phyloP scores from a whole-genome alignment of 2,329 filamentous ascomycete genomes.

The Pseudogymnoascus sp. region DNA sequence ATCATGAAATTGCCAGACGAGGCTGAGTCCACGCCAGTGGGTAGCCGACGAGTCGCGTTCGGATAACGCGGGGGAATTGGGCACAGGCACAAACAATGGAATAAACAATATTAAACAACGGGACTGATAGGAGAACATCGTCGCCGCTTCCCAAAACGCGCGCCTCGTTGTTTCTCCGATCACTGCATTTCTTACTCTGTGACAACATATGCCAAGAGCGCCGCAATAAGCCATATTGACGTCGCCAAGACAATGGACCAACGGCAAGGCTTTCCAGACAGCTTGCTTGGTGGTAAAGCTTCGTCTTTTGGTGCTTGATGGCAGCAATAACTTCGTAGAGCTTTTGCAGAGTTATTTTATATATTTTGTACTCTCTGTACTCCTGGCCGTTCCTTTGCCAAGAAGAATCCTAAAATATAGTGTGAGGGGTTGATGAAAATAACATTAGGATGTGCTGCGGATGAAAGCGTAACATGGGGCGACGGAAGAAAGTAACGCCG shows the following conservation, averaged over 20 bases:
- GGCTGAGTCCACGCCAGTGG: not conserved
- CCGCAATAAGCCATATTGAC: not conserved
- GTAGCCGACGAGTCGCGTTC: not conserved
- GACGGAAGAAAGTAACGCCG: not conserved
- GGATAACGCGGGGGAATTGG: not conserved
- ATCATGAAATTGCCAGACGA: not conserved
- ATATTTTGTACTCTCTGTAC: not conserved
- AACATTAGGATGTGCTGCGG: not conserved
- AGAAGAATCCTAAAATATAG: not conserved
- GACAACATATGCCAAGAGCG: not conserved
- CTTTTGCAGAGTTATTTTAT: not conserved
- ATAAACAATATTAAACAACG: not conserved
- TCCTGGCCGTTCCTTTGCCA: not conserved
- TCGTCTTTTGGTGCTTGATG: not conserved
- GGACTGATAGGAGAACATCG: not conserved
- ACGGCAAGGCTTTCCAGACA: not conserved
- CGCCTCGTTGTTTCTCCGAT: not conserved
- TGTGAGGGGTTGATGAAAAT: not conserved
- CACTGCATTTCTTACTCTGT: not conserved
- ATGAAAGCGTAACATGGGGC: not conserved
- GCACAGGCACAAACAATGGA: not conserved
- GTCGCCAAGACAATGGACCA: not conserved
- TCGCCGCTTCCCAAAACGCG: not conserved
- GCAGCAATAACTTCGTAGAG: not conserved
- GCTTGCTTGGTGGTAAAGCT: not conserved